Conservation (phyloP, 2,329 filamentous ascomycete species). For the Rachicladosporium sp. region DNA sequence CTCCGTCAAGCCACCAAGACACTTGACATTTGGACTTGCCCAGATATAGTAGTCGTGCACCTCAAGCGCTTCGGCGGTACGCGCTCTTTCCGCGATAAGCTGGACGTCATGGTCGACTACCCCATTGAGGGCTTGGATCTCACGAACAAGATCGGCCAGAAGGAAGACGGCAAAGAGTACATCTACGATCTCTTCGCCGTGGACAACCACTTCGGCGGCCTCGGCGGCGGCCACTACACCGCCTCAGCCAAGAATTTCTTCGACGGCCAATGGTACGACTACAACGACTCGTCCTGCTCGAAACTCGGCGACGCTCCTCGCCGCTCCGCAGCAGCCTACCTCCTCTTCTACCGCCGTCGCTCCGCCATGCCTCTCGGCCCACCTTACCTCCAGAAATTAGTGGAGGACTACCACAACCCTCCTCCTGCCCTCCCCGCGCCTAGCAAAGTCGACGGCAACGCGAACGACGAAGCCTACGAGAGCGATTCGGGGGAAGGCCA, state of each 20-base stretch:
- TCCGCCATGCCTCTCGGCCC: constrained; percentile 69
- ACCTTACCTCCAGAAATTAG: constrained; percentile 57
- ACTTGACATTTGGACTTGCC: constrained; percentile 91
- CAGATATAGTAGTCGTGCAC: constrained; percentile 89
- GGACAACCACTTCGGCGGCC: constrained; percentile 86
- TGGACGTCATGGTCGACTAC: constrained; percentile 84
- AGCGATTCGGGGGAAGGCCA: constrained; percentile 64
- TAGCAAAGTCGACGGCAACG: constrained; percentile 4
- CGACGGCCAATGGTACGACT: constrained; percentile 85
- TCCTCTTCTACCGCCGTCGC: constrained; percentile 89
- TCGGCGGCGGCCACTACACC: constrained; percentile 93
- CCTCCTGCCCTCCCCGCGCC: constrained; percentile 21
- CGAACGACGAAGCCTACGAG: constrained; percentile 32
- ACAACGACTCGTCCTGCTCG: constrained; percentile 51
- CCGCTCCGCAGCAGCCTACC: constrained; percentile 62
- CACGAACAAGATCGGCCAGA: constrained; percentile 62
- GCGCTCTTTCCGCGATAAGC: constrained; percentile 72
- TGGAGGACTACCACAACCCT: constrained; percentile 49
- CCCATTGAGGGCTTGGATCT: constrained; percentile 80
- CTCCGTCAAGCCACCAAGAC: constrained; percentile 88
- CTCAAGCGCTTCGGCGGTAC: constrained; percentile 89
- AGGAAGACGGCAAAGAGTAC: constrained; percentile 67
- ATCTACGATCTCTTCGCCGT: constrained; percentile 91
- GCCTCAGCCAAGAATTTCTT: constrained; percentile 88
- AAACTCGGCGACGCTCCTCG: constrained; percentile 11